Base-by-base conservation (phyloP, 805 yeast genomes). In the Lipomyces japonicus region DNA sequence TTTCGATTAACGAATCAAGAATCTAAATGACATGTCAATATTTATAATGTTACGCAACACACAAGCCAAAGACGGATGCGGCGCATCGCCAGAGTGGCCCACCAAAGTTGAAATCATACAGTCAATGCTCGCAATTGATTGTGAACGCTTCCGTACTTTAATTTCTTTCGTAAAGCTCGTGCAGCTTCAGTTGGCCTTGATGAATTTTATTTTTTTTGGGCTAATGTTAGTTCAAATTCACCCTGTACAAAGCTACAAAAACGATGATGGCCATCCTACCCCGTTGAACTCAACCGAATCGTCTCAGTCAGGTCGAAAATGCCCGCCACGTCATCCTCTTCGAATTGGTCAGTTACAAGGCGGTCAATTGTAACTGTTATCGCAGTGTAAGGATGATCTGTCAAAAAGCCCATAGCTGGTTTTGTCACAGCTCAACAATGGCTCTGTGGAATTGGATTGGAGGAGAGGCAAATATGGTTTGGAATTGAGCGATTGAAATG, bases 101-200 rank as follows among this genome's bases (percentile, higher is more conserved):
- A n/a, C 16, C 24, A 42, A 40, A 18, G 28, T 60, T 2, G 63
- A 68, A 64, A 6, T 65, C 61, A 51, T 63, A 51, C 63, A 75
- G 62, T 83, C 69, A 89, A 66, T 0, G 95, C 85, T 40, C 86
- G 77, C 46, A 76, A 60, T 65, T 86, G 95, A 57, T 83, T 84
- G 18, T 71, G 68, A 3, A 68, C 64, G 2, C 74, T 63, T n/a
- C 97, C 97, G 63, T 91, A 85, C 69, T 95, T 93, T 63, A 93
- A 70, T 62, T 82, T 81, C 73, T 93, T 93, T 44, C 98, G 76
- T 21, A 93, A 70, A 1, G 96, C 95, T 38, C 97, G 74, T 0
- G 97, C 97, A 1, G 95, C 91, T 65, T 93, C 99, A 30, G 73
- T 67, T 43, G 82, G 72, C 4, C 82, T 75, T 1, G 66, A 64